Base-by-base conservation (phyloP, 2,329 filamentous ascomycete genomes). In the Cadophora sp. region DNA sequence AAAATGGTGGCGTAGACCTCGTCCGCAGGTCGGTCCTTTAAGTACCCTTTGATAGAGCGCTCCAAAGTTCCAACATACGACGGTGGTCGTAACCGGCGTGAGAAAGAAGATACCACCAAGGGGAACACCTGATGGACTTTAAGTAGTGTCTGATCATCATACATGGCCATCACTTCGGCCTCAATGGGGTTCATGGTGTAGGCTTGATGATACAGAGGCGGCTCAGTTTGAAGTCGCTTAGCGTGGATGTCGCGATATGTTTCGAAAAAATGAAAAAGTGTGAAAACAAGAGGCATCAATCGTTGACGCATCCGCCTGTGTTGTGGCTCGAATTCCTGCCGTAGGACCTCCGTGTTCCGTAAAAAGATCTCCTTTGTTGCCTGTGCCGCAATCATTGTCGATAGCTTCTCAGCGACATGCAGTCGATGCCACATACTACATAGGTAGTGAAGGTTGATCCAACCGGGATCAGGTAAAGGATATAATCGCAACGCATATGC, bases 231-330 rank as follows among this genome's bases (percentile, higher is more conserved):
- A 27, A 91, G 82, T 69, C 87, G 86, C 71, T 87, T 79, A 8
- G 89, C 77, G 72, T 90, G 87, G 2, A 89, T 79, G 48, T 82
- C 83, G 67, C 88, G 85, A 74, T 89, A 90, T 0, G 83, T 88
- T 76, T 91, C 88, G 75, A 91, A 90, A 74, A 91, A 91, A 76
- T 91, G 88, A 71, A 90, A 90, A 27, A 89, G 81, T 14, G 87
- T 89, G 72, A 91, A 90, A 19, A 91, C 81, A 8, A 90, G 77
- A 0, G 88, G 88, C 65, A 89, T 88, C 9, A 91, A 79, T 61
- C 88, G 84, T 69, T 87, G 86, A 59, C 87, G 86, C 88, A 91
- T 90, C 16, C 88, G 83, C 76, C 88, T 86, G 70, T 84, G 81
- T 74, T 90, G 87, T 0, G 86, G 84, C 22, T 86, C 85, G 72